Percentiles rank a stretch among this genome's conserved stretches.
Conservation (phyloP, 352 stramenopile species). For the Elongisporangium senticosum region DNA sequence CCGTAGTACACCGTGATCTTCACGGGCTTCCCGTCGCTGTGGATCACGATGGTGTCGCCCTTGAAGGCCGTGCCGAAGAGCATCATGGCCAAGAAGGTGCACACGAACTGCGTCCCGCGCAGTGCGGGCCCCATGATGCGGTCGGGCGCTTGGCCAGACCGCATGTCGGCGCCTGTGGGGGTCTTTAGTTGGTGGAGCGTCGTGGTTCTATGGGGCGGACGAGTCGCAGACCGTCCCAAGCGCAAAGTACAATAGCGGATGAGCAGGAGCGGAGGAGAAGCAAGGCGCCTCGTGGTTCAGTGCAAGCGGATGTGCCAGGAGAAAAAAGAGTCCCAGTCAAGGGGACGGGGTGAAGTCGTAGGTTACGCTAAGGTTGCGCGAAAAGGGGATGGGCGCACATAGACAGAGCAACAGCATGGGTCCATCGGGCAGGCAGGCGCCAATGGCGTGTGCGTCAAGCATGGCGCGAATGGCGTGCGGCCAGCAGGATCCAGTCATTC, state of each 20-base stretch:
- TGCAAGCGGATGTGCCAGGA: background rate
- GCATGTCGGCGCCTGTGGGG: conserved; percentile 1
- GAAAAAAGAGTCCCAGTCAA: background rate
- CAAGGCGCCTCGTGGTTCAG: background rate
- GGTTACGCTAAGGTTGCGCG: background rate
- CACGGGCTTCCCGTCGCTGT: conserved; percentile 13
- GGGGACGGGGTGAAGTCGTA: background rate
- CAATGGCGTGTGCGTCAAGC: no score
- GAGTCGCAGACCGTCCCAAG: background rate
- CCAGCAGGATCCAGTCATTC: background rate
- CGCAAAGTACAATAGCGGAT: background rate
- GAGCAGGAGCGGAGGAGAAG: background rate
- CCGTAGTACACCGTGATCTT: conserved; percentile 53
- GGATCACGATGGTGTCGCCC: conserved; percentile 13
- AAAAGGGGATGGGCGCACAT: background rate
- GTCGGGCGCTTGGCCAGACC: conserved; percentile 31
- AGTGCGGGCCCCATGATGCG: conserved; percentile 38
- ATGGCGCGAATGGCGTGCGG: background rate
- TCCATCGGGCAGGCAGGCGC: background rate
- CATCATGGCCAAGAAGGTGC: conserved; percentile 36
- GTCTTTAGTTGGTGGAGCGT: background rate
- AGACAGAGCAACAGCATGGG: background rate
- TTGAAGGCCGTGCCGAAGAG: conserved; percentile 49
- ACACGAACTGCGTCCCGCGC: conserved; percentile 45
- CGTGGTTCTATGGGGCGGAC: background rate